Conservation (phyloP, 1,284 basidiomycete species). For the Afroboletus lepidellus region DNA sequence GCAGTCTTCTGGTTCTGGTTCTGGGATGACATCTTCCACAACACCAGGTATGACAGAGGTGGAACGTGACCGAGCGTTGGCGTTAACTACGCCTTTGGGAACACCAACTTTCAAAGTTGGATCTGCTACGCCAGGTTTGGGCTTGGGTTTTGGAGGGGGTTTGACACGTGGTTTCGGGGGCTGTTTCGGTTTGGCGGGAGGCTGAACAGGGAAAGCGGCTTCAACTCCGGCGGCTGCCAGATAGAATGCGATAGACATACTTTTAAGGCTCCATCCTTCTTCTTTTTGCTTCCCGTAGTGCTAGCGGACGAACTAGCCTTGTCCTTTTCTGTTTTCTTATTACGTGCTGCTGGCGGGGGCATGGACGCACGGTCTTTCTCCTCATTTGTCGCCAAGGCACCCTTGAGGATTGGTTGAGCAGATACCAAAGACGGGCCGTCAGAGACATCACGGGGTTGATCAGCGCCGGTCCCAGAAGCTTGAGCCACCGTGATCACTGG, state of each 20-base stretch:
- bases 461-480: background rate
- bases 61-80: slow-evolving; percentile 61
- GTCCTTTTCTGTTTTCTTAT: slow-evolving; percentile 29
- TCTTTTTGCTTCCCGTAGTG: slow-evolving; percentile 23
- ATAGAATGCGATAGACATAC: slow-evolving; percentile 9
- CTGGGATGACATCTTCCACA: slow-evolving; percentile 37
- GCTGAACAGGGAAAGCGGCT: slow-evolving; percentile 7
- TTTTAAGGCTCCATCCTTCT: slow-evolving; percentile 28
- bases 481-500: background rate
- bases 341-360: slow-evolving; percentile 50
- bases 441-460: slow-evolving; percentile 1
- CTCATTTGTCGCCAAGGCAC: slow-evolving; percentile 13
- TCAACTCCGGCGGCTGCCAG: background rate
- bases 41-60: slow-evolving; percentile 58
- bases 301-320: slow-evolving; percentile 3
- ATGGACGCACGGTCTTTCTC: slow-evolving; percentile 52
- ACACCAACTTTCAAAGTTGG: slow-evolving; percentile 24
- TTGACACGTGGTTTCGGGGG: slow-evolving; percentile 35
- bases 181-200: slow-evolving; percentile 29
- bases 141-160: slow-evolving; percentile 28
- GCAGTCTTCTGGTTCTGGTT: slow-evolving; percentile 55
- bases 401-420: slow-evolving; percentile 8
- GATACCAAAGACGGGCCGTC: slow-evolving; percentile 4
- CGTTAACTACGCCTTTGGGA: slow-evolving; percentile 31
- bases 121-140: slow-evolving; percentile 19